Evolutionary conservation across 306 rosid species (phyloP), one percentile per base, ranked within the genome.

Genomic region (Sesbania bispinosa): DNA sequence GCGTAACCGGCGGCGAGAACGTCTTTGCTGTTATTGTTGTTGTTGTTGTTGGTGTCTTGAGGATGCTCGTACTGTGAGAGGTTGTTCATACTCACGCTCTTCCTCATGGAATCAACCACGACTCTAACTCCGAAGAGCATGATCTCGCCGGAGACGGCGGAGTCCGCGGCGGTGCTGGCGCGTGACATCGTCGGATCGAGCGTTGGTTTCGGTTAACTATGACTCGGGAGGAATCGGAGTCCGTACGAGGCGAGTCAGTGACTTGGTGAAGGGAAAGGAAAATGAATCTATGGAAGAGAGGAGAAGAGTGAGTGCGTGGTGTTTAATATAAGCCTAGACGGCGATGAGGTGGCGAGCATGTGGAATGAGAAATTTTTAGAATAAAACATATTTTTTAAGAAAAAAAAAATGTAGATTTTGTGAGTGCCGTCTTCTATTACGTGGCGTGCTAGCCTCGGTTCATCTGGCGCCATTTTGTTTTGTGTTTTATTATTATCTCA

Each of bases 61-160:
- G 96, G 93, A 62, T 77, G 93, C 20, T 85, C 96, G 54, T 95
- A 95, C 82, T 95, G 99, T 9, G 99, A 88, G 67, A 95, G 96
- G 51, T 95, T 89, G 81, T 89, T 95, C 89, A 95, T 83, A 75
- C 97, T 91, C 20, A 91, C 99, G 52, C 97, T 95, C 83, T 95
- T 95, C 78, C 99, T 92, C 93, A 95, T 95, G 45, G 96, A 86
- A 78, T 95, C 99, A 5, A 95, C 96, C 30, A 95, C 96, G 1
- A 95, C 89, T 29, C 99, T 79, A 6, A 95, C 93, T 0, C 99
- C 99, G 67, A 95, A 95, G 41, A 95, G 85, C 87, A 95, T 95
- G 84, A 95, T 53, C 87, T 89, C 97, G 21, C 76, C 70, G 74
- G 79, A 32, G 18, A 68, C 19, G 55, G 77, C 18, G 65, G 86